Evolutionary conservation across 164 flowering plant species (phyloP), one percentile per base, ranked within the genome.

Genomic region (Hamamelis virginiana): DNA sequence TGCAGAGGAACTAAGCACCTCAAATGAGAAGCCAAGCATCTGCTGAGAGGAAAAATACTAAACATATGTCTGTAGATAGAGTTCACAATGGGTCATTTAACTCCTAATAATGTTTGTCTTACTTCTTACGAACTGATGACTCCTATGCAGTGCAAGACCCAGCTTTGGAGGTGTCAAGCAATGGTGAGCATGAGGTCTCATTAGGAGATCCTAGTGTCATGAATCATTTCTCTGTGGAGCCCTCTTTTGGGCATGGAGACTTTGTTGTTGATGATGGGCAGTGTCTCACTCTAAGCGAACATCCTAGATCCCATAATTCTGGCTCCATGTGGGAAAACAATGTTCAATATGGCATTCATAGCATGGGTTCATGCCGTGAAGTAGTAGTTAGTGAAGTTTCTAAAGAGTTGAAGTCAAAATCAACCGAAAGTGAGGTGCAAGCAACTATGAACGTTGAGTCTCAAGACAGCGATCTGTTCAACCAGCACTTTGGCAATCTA

Each of bases 401-500:
- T 10, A 72, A 61, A 53, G 69, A 64, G 53, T 43, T 62, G 59
- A 28, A 47, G 28, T 57, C 71, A 41, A 56, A 50, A 8, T 44
- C 65, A 45, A 52, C 51, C 18, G 74, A 66, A 59, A 72, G 27
- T 28, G 14, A 56, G 48, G 26, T 26, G 64, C 75, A 74, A 68
- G 64, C 61, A 50, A 62, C 18, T 38, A 19, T 18, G 21, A 74
- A 78, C 55, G 33, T 3, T 33, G 58, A 56, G 28, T 62, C 48
- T 65, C 77, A 74, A 69, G 73, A 60, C 9, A 64, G 62, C 72
- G 80, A 76, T 57, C 62, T 82, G 67, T 82, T 82, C 66, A 72
- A 61, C 64, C 76, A 67, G 69, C 80, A 84, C 58, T 82, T 80
- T 64, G 76, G 82, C 71, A 84, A 76, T 63, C 67, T 87, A 70